Evolutionary conservation across 1,139 yeast genomes (phyloP).

Genomic region (Eremothecium gossypii): DNA sequence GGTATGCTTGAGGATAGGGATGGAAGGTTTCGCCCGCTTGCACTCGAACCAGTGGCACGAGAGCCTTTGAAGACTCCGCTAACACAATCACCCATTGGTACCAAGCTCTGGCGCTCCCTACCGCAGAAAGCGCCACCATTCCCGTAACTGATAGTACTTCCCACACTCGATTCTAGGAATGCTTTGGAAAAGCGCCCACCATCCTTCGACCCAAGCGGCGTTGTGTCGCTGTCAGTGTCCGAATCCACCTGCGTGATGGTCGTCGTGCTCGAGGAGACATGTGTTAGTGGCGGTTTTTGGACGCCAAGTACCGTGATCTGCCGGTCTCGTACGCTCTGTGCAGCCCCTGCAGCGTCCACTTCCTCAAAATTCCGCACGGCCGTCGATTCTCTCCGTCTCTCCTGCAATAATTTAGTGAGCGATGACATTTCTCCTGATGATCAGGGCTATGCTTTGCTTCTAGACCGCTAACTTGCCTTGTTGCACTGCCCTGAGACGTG

Average conservation of each 20-base stretch:
- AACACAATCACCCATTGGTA: no score
- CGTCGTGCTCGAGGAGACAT: slow-evolving; percentile 15
- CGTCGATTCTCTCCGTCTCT: slow-evolving; percentile 20
- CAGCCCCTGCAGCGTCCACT: no score
- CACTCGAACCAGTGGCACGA: neutral
- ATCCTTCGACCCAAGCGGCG: slow-evolving; percentile 11
- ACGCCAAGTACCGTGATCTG: neutral
- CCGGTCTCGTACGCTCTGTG: no score
- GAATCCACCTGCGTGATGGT: slow-evolving; percentile 24
- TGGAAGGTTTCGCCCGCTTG: slow-evolving; percentile 12
- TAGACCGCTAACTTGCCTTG: no score
- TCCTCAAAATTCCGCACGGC: no score
- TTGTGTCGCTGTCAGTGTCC: slow-evolving; percentile 16
- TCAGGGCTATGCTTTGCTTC: neutral
- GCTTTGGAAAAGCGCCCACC: slow-evolving; percentile 22
- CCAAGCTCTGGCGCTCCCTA: no score
- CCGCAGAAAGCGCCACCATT: no score
- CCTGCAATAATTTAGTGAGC: slow-evolving; percentile 28
- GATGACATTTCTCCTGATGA: slow-evolving; percentile 22
- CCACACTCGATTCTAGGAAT: slow-evolving; percentile 28
- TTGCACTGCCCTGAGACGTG: no score
- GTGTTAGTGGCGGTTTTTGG: neutral
- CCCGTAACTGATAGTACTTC: slow-evolving; percentile 18
- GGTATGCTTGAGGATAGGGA: slow-evolving; percentile 58
- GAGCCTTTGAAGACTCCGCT: no score